Percentiles rank a stretch among this genome's conserved stretches.
These are phyloP conservation scores for Solanum microdontum DNA, from an alignment of 257 asterid genomes.

Conservation along the genomic window DNA sequence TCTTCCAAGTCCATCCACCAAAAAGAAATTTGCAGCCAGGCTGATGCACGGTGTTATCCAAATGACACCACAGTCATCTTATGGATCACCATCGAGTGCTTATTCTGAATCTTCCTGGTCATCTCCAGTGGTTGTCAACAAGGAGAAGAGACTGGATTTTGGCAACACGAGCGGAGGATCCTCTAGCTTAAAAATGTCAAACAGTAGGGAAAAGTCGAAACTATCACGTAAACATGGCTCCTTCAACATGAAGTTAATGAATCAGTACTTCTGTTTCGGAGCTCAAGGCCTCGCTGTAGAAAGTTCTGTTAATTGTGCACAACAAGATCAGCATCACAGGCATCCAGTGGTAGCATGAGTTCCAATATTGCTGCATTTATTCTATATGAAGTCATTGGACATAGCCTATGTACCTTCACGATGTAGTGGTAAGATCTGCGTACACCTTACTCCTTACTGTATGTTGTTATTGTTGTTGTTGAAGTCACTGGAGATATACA, in stretches of 20 bases:
- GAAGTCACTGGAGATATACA: background rate
- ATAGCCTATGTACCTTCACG: background rate
- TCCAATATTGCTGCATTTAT: background rate
- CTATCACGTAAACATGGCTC: conserved; percentile 38
- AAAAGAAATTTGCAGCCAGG: conserved; percentile 49
- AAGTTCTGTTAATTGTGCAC: conserved; percentile 3
- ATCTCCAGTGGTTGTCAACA: conserved; percentile 19
- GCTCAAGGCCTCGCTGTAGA: conserved; percentile 53
- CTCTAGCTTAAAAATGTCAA: conserved; percentile 17
- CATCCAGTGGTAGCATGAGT: background rate
- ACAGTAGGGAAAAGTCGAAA: conserved; percentile 13
- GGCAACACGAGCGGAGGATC: conserved; percentile 8
- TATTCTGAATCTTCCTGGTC: conserved; percentile 57
- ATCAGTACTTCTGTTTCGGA: conserved; percentile 64
- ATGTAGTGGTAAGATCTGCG: no score
- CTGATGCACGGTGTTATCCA: conserved; percentile 48
- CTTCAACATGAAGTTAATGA: conserved; percentile 48
- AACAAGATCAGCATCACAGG: background rate
- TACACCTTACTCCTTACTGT: no score
- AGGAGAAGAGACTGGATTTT: conserved; percentile 6
- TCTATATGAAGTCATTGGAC: background rate
- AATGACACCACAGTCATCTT: conserved; percentile 28
- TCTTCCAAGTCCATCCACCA: conserved; percentile 49
- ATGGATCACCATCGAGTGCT: conserved; percentile 41
- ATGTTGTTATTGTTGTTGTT: no score